These are phyloP conservation scores for Cladosporium halotolerans DNA, from an alignment of 2,329 filamentous ascomycete species.

Conservation along the genomic window DNA sequence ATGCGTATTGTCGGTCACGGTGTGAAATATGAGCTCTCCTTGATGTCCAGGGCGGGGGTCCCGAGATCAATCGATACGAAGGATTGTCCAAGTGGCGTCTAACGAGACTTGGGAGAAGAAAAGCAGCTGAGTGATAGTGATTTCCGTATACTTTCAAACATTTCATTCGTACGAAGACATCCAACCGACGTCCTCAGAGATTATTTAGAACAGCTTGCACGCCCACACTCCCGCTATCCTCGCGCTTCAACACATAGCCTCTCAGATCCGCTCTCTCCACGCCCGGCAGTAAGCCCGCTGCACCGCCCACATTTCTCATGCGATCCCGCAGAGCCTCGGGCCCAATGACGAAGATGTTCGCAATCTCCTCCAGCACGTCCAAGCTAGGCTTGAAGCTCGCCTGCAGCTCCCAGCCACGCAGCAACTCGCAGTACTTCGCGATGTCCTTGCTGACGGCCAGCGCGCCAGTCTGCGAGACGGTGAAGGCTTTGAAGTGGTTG, in stretches of 20 bases:
- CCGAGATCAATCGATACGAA: too few species aligned
- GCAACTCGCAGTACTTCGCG: slow-evolving; percentile 80
- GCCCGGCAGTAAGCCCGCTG: slow-evolving; percentile 30
- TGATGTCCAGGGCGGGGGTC: too few species aligned
- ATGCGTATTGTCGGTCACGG: too few species aligned
- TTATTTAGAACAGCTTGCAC: slow-evolving; percentile 76
- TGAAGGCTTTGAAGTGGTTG: slow-evolving; percentile 90
- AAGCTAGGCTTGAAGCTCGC: slow-evolving; percentile 52
- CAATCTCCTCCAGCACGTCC: slow-evolving; percentile 86
- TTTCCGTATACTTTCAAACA: too few species aligned
- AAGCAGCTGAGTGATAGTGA: too few species aligned
- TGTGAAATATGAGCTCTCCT: too few species aligned
- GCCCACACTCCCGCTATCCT: slow-evolving; percentile 73
- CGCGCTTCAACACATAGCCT: slow-evolving; percentile 75
- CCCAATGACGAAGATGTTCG: slow-evolving; percentile 90
- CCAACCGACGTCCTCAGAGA: slow-evolving; percentile 36
- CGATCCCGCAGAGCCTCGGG: slow-evolving; percentile 48
- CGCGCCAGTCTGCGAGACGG: slow-evolving; percentile 85
- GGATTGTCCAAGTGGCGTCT: too few species aligned
- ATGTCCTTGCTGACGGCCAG: slow-evolving; percentile 96
- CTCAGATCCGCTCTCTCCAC: slow-evolving; percentile 56
- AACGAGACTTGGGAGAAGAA: too few species aligned
- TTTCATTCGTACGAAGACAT: too few species aligned
- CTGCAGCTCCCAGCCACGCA: slow-evolving; percentile 70
- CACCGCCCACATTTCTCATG: slow-evolving; percentile 37